Percentiles rank a stretch among this genome's conserved stretches.
phyloP scores from a whole-genome alignment of 2,329 filamentous ascomycete genomes.

The Ilyonectria destructans region DNA sequence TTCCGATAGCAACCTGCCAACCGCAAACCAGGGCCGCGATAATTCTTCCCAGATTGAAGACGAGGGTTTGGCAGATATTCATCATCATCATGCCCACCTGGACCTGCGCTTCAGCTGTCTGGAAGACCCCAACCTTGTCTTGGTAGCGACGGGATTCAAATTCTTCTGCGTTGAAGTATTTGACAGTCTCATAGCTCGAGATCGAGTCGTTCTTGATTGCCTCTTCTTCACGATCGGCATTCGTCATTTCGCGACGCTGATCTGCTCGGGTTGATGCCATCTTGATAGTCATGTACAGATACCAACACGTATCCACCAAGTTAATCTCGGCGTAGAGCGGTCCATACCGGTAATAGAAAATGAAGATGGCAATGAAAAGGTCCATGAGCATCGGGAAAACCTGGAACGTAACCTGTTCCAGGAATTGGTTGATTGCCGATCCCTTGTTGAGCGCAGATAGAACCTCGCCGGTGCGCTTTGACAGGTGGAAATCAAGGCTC shows the following conservation, averaged over 20 bases:
- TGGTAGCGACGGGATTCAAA: constrained; percentile 85
- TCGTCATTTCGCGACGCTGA: constrained; percentile 93
- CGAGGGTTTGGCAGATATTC: constrained; percentile 85
- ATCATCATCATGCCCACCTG: constrained; percentile 84
- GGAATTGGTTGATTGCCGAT: constrained; percentile 94
- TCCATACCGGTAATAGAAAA: constrained; percentile 75
- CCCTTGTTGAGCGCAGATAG: constrained; percentile 97
- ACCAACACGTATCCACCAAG: constrained; percentile 92
- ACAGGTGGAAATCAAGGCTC: constrained; percentile 95
- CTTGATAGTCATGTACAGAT: constrained; percentile 95
- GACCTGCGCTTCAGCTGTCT: constrained; percentile 83
- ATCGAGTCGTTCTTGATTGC: constrained; percentile 99
- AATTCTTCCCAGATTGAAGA: constrained; percentile 85
- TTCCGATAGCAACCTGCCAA: constrained; percentile 81
- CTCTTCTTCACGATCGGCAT: constrained; percentile 94
- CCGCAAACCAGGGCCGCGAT: constrained; percentile 82
- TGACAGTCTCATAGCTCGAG: constrained; percentile 97
- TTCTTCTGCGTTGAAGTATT: constrained; percentile 89
- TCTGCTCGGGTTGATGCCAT: constrained; percentile 95
- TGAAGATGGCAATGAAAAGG: constrained; percentile 84
- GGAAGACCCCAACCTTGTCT: constrained; percentile 79
- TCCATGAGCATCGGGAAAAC: constrained; percentile 96
- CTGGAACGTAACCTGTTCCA: constrained; percentile 97
- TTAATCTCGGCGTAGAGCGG: constrained; percentile 93
- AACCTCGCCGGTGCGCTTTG: constrained; percentile 97